These are phyloP conservation scores for Fraxinus cuspidata DNA, from an alignment of 257 asterid genomes.

Conservation along the genomic window DNA sequence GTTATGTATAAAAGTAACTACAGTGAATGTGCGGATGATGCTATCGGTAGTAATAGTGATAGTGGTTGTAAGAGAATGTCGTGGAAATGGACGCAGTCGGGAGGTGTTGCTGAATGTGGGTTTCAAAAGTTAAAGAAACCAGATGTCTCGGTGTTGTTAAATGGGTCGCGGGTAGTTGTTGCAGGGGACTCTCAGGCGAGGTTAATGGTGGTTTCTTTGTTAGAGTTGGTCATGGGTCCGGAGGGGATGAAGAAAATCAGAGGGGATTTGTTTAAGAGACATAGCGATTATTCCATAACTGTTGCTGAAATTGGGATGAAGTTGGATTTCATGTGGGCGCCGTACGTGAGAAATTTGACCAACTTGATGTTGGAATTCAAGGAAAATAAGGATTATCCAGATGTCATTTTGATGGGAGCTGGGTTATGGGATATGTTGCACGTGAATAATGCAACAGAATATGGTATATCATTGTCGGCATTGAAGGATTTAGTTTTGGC, in stretches of 20 bases:
- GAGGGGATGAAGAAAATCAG: conserved; percentile 50
- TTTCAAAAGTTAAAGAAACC: conserved; percentile 64
- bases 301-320: conserved; percentile 79
- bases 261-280: conserved; percentile 89
- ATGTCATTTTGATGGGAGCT: conserved; percentile 84
- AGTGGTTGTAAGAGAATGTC: conserved; percentile 31
- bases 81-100: conserved; percentile 71
- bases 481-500: conserved; percentile 60
- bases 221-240: conserved; percentile 69
- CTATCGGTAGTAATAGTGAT: too few relatives aligned
- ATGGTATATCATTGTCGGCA: conserved; percentile 46
- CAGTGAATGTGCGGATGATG: conserved; percentile 35
- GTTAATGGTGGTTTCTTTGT: conserved; percentile 71
- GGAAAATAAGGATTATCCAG: conserved; percentile 51
- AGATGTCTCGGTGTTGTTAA: conserved; percentile 75
- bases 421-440: conserved; percentile 97
- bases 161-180: conserved; percentile 86
- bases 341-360: conserved; percentile 69
- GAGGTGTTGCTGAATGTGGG: conserved; percentile 48
- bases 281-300: conserved; percentile 66
- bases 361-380: conserved; percentile 44
- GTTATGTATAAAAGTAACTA: conserved; percentile 30
- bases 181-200: conserved; percentile 96
- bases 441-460: conserved; percentile 58
- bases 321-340: conserved; percentile 88